Percentiles rank a stretch among this genome's conserved stretches.
Evolutionary conservation across 1,139 yeast species (phyloP).

Genomic region (Yamadazyma pseudoaaseri): DNA sequence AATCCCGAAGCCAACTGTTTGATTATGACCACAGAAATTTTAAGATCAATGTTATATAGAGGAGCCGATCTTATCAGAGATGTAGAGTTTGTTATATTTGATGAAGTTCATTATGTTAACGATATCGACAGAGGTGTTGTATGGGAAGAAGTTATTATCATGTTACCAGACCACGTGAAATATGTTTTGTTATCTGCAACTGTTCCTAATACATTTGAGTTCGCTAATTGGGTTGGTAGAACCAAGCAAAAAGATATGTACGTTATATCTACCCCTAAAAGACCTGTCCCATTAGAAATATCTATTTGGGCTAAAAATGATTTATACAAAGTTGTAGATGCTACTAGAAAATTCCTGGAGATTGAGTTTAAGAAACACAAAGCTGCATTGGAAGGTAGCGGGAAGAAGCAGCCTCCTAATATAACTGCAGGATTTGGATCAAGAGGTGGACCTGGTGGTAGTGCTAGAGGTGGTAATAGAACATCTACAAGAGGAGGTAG

Average conservation of each 20-base stretch:
- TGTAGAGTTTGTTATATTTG: slow-evolving; percentile 95
- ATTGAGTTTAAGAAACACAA: slow-evolving; percentile 63
- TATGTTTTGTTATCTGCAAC: slow-evolving; percentile 90
- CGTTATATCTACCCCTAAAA: slow-evolving; percentile 90
- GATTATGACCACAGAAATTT: slow-evolving; percentile 96
- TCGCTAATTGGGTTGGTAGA: slow-evolving; percentile 98
- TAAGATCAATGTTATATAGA: slow-evolving; percentile 90
- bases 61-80: slow-evolving; percentile 97
- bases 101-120: slow-evolving; percentile 96
- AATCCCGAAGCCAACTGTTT: slow-evolving; percentile 96
- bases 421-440: slow-evolving; percentile 42
- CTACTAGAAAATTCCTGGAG: slow-evolving; percentile 67
- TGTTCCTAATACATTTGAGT: slow-evolving; percentile 95
- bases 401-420: slow-evolving; percentile 35
- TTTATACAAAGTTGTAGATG: slow-evolving; percentile 70
- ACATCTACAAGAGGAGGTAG: slow-evolving; percentile 29
- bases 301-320: slow-evolving; percentile 73
- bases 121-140: slow-evolving; percentile 98
- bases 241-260: slow-evolving; percentile 94
- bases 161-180: slow-evolving; percentile 94
- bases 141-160: slow-evolving; percentile 97
- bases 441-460: slow-evolving; percentile 46
- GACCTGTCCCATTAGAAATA: slow-evolving; percentile 94
- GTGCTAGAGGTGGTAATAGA: slow-evolving; percentile 42
- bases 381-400: slow-evolving; percentile 44